Base-by-base conservation (phyloP, 2,329 filamentous ascomycete genomes). In the Pseudopithomyces chartarum region DNA sequence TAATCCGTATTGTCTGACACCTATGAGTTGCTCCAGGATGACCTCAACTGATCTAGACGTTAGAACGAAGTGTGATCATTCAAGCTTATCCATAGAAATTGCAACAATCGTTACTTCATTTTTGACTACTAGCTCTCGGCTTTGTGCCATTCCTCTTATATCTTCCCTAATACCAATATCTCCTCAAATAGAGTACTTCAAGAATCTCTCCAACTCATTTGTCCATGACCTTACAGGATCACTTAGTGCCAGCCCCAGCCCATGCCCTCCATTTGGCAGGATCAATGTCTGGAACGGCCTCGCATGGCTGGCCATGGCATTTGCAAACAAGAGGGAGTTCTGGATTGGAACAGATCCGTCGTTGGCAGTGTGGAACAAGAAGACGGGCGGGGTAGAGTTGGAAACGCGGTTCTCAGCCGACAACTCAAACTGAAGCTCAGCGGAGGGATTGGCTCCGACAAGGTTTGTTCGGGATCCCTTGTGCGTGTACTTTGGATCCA, bases 311-410 rank as follows among this genome's bases (percentile, higher is more conserved):
- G 54, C 54, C 54, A 56, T 53, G 1, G 54, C 54, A 7, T 53
- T 48, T 20, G 54, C 54, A 34, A 56, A 56, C 6, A 53, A 13
- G 22, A 53, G 29, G 6, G 48, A 44, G 20, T 56, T 56, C 20
- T 56, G 43, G 8, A 56, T 40, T 1, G 54, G 54, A n/a, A 56
- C 54, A 15, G 36, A 6, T 23, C 19, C 23, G 29, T 56, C 54
- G 34, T 56, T 56, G 22, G 54, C 54, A 15, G 54, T 56, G 32
- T 56, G 54, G 20, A 56, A 56, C 26, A 53, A 36, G 29, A 56
- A 56, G 11, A 56, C 49, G 3, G 54, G 54, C 19, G 54, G 54
- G 19, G 54, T 56, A 11, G 43, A 49, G 32, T 56, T 53, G 15
- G 54, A 48, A 13, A 56, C 54, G 2, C 54, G 49, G 15, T 52